Conservation (phyloP, 345 rosid species). For the Ailanthus altissimus region DNA sequence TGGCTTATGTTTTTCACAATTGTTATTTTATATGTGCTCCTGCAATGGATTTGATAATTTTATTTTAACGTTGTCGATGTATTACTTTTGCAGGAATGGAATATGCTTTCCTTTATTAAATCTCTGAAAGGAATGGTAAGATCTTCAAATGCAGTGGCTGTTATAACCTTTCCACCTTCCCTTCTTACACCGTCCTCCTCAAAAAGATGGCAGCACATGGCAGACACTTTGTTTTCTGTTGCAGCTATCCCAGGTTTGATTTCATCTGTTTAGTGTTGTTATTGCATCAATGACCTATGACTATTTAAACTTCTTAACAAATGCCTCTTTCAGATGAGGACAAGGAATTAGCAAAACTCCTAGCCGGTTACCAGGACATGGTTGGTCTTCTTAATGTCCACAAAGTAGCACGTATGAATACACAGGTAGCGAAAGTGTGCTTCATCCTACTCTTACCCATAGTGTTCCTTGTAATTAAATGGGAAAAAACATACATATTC, state of each 20-base stretch:
- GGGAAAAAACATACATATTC: neutral
- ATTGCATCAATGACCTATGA: neutral
- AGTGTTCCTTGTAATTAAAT: neutral
- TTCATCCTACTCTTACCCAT: neutral
- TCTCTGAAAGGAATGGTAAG: conserved; percentile 70
- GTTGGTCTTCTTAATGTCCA: conserved; percentile 85
- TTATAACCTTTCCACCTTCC: conserved; percentile 72
- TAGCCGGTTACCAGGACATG: conserved; percentile 92
- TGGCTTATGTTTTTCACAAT: neutral
- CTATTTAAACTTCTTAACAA: conserved; percentile 13
- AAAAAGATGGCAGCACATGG: conserved; percentile 87
- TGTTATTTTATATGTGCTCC: neutral
- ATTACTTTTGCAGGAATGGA: conserved; percentile 66
- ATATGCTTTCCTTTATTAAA: conserved; percentile 76
- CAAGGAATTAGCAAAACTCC: conserved; percentile 74
- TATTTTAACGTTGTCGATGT: conserved; percentile 7
- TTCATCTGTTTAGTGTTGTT: conserved; percentile 3
- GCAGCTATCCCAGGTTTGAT: conserved; percentile 75
- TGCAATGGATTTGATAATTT: conserved; percentile 1
- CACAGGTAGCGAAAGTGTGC: conserved; percentile 55
- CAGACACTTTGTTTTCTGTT: conserved; percentile 83
- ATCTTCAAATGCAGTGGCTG: conserved; percentile 80
- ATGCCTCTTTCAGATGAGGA: conserved; percentile 60
- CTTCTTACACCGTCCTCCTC: conserved; percentile 66
- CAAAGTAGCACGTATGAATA: conserved; percentile 73